These are phyloP conservation scores for Lotmaria passim DNA, from an alignment of 208 protist species.

Conservation along the genomic window DNA sequence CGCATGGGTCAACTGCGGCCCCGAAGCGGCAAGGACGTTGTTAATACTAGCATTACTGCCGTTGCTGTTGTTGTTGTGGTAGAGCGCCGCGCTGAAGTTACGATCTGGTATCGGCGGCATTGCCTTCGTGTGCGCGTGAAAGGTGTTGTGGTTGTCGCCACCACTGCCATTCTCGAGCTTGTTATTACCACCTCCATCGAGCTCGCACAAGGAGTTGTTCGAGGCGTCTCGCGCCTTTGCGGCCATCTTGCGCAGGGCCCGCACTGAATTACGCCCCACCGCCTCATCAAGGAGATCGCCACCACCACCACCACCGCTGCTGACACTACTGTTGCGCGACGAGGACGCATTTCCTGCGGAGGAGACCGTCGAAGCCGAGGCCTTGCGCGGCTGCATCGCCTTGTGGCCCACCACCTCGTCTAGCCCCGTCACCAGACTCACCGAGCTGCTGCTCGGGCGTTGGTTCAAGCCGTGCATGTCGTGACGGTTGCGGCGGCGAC, in stretches of 20 bases:
- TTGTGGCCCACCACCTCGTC: slow-evolving; percentile 18
- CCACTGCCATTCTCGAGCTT: background rate
- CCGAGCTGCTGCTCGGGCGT: slow-evolving; percentile 6
- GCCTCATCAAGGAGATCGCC: slow-evolving; percentile 1
- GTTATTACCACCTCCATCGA: slow-evolving; percentile 2
- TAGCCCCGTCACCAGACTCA: slow-evolving; percentile 21
- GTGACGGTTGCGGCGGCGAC: slow-evolving; percentile 14
- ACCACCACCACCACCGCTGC: slow-evolving; percentile 23
- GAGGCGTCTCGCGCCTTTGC: slow-evolving; percentile 31
- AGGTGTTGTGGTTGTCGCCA: background rate
- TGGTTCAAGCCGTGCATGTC: slow-evolving; percentile 4
- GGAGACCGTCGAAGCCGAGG: slow-evolving; percentile 9
- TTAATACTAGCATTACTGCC: background rate
- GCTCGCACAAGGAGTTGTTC: slow-evolving; percentile 25
- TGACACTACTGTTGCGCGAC: slow-evolving; percentile 30
- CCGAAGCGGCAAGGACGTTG: background rate
- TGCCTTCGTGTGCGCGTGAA: slow-evolving; percentile 9
- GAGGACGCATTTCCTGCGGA: slow-evolving; percentile 7
- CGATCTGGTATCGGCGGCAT: background rate
- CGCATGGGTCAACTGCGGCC: background rate
- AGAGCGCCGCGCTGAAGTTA: background rate
- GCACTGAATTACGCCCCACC: slow-evolving; percentile 27
- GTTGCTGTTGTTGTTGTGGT: background rate
- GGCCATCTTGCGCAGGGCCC: slow-evolving; percentile 25
- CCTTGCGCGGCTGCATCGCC: slow-evolving; percentile 14